Evolutionary conservation across 2,329 filamentous ascomycete genomes (phyloP), one percentile per base, ranked within the genome.

Genomic region (Cercospora brassicicola): DNA sequence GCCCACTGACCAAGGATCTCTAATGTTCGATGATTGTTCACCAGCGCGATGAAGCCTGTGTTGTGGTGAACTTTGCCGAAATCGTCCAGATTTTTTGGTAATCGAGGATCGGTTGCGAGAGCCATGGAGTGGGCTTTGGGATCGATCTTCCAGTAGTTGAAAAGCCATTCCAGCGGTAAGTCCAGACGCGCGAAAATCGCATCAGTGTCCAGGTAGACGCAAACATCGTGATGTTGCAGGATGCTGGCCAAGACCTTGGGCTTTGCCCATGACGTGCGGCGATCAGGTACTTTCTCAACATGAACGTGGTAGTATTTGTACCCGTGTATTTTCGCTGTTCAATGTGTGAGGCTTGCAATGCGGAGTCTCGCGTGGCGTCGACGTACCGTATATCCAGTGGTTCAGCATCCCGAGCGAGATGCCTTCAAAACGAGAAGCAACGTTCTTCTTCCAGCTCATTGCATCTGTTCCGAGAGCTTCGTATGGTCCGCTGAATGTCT

Each of bases 281-380:
- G 64, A 26, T 66, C 64, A n/a, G 30, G 13, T 11, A 62, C 53
- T 28, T 42, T 42, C 28, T 66, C 59, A 42, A 62, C 55, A 30
- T 62, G 28, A 30, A 66, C 39, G 57, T 66, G 59, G 45, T 66
- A 66, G 64, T 66, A 66, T 20, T 66, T 66, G 64, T 66, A 66
- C 7, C 64, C 62, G 31, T 64, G 62, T 31, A 64, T 64, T 30
- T 64, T 42, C 39, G 39, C 39, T 42, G 39, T 42, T 42, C 39
- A 4, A 42, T 18, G 39, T 42, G 39, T 42, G 39, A 42, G 39
- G n/a, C 39, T 15, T 42, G 39, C 39, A 42, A 42, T n/a, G 15
- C 2, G 39, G 39, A 42, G 1, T 42, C 5, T n/a, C 7, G 39
- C 39, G n/a, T 42, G 13, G 39, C 39, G 13, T 42, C 39, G 39